Evolutionary conservation across 352 stramenopile genomes (phyloP).

Genomic region (Plasmopara muralis): DNA sequence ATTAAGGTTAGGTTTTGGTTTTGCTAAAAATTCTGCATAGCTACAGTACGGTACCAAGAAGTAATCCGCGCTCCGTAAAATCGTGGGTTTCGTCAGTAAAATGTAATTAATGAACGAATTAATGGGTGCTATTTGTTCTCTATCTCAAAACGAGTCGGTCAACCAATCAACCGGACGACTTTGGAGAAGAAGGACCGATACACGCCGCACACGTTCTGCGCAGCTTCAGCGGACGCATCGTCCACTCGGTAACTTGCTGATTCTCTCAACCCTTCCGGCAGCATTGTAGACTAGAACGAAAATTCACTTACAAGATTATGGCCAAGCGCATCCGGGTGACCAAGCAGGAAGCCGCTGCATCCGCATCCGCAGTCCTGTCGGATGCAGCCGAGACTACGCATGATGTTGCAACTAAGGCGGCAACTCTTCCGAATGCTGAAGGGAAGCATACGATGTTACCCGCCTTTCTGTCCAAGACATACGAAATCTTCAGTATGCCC

Average conservation of each 20-base stretch:
- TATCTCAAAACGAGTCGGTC: slow-evolving; percentile 26
- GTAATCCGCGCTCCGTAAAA: too few species aligned
- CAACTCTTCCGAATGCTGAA: slow-evolving; percentile 15
- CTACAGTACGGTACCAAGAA: too few species aligned
- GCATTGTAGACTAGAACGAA: too few species aligned
- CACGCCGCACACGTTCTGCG: slow-evolving; percentile 10
- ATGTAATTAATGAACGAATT: too few species aligned
- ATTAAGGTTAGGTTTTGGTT: too few species aligned
- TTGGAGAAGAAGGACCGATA: slow-evolving; percentile 16
- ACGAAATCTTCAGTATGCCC: slow-evolving; percentile 88
- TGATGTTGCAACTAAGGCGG: slow-evolving; percentile 4
- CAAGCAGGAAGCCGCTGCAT: slow-evolving; percentile 20
- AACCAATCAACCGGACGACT: slow-evolving; percentile 30
- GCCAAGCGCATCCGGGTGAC: slow-evolving; percentile 56
- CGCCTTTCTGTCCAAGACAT: slow-evolving; percentile 91
- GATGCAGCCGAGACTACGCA: slow-evolving; percentile 3
- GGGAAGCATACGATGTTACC: slow-evolving; percentile 83
- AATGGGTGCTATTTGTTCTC: slow-evolving; percentile 8
- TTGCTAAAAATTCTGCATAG: too few species aligned
- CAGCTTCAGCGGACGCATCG: not conserved
- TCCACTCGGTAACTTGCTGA: slow-evolving; percentile 4
- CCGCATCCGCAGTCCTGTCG: slow-evolving; percentile 1
- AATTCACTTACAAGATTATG: slow-evolving; percentile 31
- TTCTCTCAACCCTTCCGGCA: not conserved
- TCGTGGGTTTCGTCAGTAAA: too few species aligned